Base-by-base conservation (phyloP, 805 yeast genomes). In the Hanseniaspora jakobsenii region DNA sequence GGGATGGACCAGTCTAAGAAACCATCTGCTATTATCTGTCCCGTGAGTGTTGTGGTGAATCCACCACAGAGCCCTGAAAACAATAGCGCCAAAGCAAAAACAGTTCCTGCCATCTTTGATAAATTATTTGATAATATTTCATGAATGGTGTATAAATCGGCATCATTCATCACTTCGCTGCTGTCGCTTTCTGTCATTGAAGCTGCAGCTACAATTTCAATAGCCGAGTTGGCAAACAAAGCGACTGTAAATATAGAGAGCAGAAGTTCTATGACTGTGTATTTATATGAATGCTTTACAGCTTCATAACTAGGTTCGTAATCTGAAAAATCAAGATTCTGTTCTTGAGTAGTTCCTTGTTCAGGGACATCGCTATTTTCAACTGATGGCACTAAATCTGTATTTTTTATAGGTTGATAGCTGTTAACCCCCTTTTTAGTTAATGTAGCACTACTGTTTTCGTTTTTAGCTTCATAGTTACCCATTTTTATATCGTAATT, bases 21-120 rank as follows among this genome's bases (percentile, higher is more conserved):
- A 2, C 96, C 96, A 61, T 86, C 96, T 57, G 84, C 78, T 9
- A 86, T 91, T 84, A 85, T 84, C 60, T 86, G 96, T 14, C 95
- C 94, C 7, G 95, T 86, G 50, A 86, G 67, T 0, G 96, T 86
- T 58, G 94, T 85, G n/a, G 86, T 94, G 26, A 89, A 82, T 29
- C 95, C 96, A 1, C 95, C 95, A 59, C 87, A 77, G 55, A 86
- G 86, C 10, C 96, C 96, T 31, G 89, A 78, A 48, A 83, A 79
- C 35, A 87, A 64, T 53, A 87, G 68, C 1, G 95, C 96, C 44
- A 85, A 63, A 55, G 86, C 87, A 62, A 87, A 87, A 0, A 86
- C 64, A 2, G 82, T 73, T 8, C 95, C 97, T 0, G 89, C 94
- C 14, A 74, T 72, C 24, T 78, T 73, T 4, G 93, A 79, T 36